A percentile compares a stretch with the other conserved stretches of the same genome.
phyloP scores from a whole-genome alignment of 805 yeast genomes.

The Hanseniaspora meyeri region DNA sequence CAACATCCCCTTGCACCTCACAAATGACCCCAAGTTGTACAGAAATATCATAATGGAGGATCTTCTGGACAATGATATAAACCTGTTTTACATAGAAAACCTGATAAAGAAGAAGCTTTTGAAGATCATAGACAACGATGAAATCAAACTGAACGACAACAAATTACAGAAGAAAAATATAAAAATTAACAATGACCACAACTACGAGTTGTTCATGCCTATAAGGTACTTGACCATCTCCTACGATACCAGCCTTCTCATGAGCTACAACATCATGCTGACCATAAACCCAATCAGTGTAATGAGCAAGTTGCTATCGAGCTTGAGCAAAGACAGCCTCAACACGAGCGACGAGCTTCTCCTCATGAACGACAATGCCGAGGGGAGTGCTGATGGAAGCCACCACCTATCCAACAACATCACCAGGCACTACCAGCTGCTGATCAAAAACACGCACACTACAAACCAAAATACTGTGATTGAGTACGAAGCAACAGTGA shows the following conservation, averaged over 20 bases:
- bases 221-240: slow-evolving; percentile 5
- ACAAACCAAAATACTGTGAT: not conserved
- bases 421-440: not conserved
- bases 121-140: not conserved
- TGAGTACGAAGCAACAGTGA: not conserved
- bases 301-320: not conserved
- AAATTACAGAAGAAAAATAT: not conserved
- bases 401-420: not conserved
- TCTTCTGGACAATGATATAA: slow-evolving; percentile 1
- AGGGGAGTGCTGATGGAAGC: slow-evolving; percentile 1
- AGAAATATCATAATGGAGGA: slow-evolving; percentile 5
- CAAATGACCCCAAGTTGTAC: not conserved
- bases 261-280: not conserved
- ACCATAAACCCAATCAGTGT: slow-evolving; percentile 4
- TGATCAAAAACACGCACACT: not conserved
- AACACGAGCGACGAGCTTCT: not conserved
- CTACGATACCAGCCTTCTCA: not conserved
- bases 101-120: not conserved
- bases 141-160: not conserved
- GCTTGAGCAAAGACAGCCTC: not conserved
- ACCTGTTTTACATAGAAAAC: slow-evolving; percentile 3
- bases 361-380: not conserved
- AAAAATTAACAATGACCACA: not conserved
- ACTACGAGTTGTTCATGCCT: not conserved
- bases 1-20: not conserved